A percentile compares a stretch with the other conserved stretches of the same genome.
Evolutionary conservation across 192 early-diverging fungal genomes (phyloP).

Genomic region (Backusella morwellensis): DNA sequence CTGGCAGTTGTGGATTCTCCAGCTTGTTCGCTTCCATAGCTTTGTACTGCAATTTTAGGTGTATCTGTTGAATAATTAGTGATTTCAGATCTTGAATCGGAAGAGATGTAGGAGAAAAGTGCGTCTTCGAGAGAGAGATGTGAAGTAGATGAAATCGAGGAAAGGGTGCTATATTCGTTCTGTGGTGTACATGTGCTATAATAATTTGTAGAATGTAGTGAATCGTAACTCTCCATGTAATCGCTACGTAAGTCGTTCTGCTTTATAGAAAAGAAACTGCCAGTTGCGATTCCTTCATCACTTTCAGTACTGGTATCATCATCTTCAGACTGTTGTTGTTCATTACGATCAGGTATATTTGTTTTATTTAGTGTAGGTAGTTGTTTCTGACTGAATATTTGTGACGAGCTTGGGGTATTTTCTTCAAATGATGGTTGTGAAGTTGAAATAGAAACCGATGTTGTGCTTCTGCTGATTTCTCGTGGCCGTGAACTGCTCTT

Average conservation of each 20-base stretch:
- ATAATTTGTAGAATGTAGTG: background rate
- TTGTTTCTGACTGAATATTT: background rate
- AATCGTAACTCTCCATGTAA: background rate
- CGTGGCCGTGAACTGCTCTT: background rate
- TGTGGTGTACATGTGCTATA: background rate
- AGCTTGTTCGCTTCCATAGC: background rate
- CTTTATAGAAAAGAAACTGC: background rate
- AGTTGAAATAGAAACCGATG: background rate
- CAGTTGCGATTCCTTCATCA: background rate
- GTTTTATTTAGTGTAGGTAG: background rate
- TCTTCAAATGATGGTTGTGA: background rate
- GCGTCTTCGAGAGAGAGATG: background rate
- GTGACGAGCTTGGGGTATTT: background rate
- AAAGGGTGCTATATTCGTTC: background rate
- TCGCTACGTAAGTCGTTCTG: background rate
- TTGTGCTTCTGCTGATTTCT: background rate
- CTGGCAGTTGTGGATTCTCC: background rate
- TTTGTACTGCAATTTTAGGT: background rate
- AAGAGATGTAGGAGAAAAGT: constrained; percentile 3
- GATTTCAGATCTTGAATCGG: constrained; percentile 2
- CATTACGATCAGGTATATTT: background rate
- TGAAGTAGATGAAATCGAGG: background rate
- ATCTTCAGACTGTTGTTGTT: background rate
- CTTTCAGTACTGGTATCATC: background rate
- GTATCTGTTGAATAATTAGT: background rate